Evolutionary conservation across 1,284 basidiomycete genomes (phyloP), one percentile per base, ranked within the genome.

Genomic region (Rhodofomes roseus): DNA sequence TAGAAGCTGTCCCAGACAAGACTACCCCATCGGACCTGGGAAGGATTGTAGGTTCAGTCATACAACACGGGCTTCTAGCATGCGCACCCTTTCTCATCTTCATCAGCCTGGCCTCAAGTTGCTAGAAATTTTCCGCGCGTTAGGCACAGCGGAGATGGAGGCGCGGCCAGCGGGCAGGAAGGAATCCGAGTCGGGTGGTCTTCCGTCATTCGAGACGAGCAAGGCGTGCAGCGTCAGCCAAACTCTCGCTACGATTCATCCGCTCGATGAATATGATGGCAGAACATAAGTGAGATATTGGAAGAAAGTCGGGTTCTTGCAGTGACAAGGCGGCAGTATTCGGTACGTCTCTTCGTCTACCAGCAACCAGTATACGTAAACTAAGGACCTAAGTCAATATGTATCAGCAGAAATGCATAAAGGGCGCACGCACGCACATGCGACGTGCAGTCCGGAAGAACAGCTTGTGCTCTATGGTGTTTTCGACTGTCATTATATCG

Each of bases 261-360:
- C 58, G 14, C 37, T 66, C 14, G 55, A 54, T 29, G 56, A 56
- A 34, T 18, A 58, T 18, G 62, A 65, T 44, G 60, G 54, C 6
- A 37, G 44, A 37, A 50, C 56, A 14, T 66, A 62, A 63, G 52
- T 66, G 12, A 52, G 36, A 34, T 65, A 63, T 41, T 66, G 65
- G 65, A 60, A 43, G 46, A 40, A 37, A 14, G 27, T 48, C 39
- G 60, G 44, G 8, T 63, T 64, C 48, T 23, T 65, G 23, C 20
- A 46, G 18, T 60, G 22, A 56, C 2, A n/a, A 6, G 6, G 25
- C 48, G 22, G 2, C 48, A 7, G 8, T n/a, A n/a, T n/a, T n/a
- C n/a, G n/a, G n/a, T n/a, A n/a, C n/a, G n/a, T n/a, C n/a, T n/a
- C n/a, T n/a, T n/a, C n/a, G n/a, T n/a, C n/a, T n/a, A n/a, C n/a